Evolutionary conservation across 305 asterid species (phyloP).

Genomic region (Monarda citriodora): DNA sequence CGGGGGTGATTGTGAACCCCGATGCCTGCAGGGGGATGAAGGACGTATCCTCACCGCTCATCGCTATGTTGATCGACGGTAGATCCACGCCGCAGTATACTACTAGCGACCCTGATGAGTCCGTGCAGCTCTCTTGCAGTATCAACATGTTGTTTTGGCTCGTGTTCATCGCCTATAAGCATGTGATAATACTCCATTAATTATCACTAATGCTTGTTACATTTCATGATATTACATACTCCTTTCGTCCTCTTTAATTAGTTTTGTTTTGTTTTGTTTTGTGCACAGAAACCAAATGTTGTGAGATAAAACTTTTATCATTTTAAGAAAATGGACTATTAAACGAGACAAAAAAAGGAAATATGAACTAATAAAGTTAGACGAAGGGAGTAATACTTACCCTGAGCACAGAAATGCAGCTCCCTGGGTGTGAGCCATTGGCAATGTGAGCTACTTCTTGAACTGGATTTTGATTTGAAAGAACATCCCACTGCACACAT

Average conservation of each 20-base stretch:
- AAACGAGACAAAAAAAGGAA: too few species aligned
- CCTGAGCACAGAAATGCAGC: conserved; percentile 87
- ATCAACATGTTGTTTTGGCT: conserved; percentile 92
- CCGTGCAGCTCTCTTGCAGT: conserved; percentile 97
- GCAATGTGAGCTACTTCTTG: conserved; percentile 92
- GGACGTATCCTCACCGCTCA: conserved; percentile 93
- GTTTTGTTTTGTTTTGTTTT: too few species aligned
- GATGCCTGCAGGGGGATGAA: conserved; percentile 80
- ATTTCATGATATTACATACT: too few species aligned
- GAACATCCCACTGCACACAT: conserved; percentile 90
- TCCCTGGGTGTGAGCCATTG: conserved; percentile 96
- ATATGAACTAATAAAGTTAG: too few species aligned
- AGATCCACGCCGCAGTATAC: conserved; percentile 87
- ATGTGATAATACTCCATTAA: too few species aligned
- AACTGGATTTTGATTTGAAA: conserved; percentile 87
- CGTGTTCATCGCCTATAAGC: conserved; percentile 64
- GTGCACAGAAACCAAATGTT: too few species aligned
- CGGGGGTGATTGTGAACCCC: conserved; percentile 84
- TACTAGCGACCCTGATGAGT: conserved; percentile 79
- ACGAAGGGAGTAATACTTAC: too few species aligned
- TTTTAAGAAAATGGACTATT: too few species aligned
- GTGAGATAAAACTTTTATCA: too few species aligned
- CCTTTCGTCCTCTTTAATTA: too few species aligned
- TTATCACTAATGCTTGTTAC: too few species aligned
- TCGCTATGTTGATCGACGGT: conserved; percentile 76